Base-by-base conservation (phyloP, 768 basidiomycete genomes). In the Strobilomyces dryophilus region DNA sequence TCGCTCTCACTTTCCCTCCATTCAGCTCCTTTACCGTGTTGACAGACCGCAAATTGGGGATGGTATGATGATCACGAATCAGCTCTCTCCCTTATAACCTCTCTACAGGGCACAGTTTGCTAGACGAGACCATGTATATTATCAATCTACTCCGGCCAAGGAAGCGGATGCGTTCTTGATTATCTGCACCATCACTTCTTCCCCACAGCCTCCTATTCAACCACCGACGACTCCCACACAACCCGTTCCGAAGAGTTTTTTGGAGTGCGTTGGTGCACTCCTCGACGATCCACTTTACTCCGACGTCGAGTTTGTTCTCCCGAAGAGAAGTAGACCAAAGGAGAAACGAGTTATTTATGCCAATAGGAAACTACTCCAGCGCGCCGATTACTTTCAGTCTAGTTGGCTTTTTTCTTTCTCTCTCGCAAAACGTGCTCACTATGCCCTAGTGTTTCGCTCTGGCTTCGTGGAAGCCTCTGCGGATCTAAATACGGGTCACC, bases 251-350 rank as follows among this genome's bases (percentile, higher is more conserved):
- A 84, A 78, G 60, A 75, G 75, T 49, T 76, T 88, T 15, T 64
- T 93, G 37, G 80, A 84, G 58, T 82, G 83, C 14, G 75, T 92
- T n/a, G 92, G 91, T 6, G 70, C 76, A 31, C 71, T 93, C 24
- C 73, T 93, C 10, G 85, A 93, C 60, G 87, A 93, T 61, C 87
- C 87, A n/a, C 64, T 79, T 12, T 93, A 92, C 60, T 91, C 91
- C 7, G 91, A 94, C 61, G 81, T 93, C 17, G 84, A 87, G 65
- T 93, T 94, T 58, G 72, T 92, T 18, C 71, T 93, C 29, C 87
- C 87, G 0, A 70, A 71, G 31, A 63, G 75, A 32, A 66, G 67
- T 21, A 66, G 73, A 26, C 70, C 71, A 15, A 67, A 69, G 21
- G 74, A 70, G 39, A 58, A 61, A 26, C 68, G 75, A 15, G 63